Evolutionary conservation across 768 basidiomycete genomes (phyloP).

Genomic region (Podaxis pistillaris): DNA sequence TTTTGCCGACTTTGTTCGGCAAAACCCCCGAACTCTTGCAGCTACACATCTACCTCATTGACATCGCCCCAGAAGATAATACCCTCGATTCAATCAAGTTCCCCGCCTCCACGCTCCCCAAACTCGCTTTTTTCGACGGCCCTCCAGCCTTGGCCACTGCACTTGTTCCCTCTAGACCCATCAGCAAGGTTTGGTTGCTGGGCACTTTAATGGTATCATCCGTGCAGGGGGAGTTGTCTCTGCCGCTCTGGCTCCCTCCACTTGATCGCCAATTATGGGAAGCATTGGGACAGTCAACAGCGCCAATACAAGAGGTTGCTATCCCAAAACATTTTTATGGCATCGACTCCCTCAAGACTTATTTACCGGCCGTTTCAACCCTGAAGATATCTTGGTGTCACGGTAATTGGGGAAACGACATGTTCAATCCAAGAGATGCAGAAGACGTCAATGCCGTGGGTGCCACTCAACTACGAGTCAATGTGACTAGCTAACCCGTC

Average conservation of each 20-base stretch:
- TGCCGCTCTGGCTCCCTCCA: background rate
- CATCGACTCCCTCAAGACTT: background rate
- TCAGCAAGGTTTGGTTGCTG: constrained; percentile 4
- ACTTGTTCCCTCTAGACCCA: constrained; percentile 3
- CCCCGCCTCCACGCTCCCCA: background rate
- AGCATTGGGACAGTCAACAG: background rate
- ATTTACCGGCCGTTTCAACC: background rate
- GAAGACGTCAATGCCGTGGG: background rate
- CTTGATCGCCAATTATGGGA: background rate
- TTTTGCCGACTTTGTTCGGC: constrained; percentile 1
- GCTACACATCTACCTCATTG: constrained; percentile 7
- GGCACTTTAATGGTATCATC: background rate
- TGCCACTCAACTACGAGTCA: background rate
- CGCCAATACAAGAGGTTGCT: background rate
- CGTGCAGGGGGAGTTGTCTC: background rate
- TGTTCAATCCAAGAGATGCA: background rate
- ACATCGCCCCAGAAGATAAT: background rate
- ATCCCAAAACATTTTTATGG: constrained; percentile 8
- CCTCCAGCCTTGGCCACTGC: background rate
- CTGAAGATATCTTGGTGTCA: constrained; percentile 12
- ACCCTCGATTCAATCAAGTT: background rate
- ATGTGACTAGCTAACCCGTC: background rate
- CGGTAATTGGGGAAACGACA: constrained; percentile 1
- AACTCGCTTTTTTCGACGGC: constrained; percentile 6
- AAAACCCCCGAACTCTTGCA: background rate